Evolutionary conservation across 768 basidiomycete species (phyloP).

Genomic region (Kwoniella newhampshirensis): DNA sequence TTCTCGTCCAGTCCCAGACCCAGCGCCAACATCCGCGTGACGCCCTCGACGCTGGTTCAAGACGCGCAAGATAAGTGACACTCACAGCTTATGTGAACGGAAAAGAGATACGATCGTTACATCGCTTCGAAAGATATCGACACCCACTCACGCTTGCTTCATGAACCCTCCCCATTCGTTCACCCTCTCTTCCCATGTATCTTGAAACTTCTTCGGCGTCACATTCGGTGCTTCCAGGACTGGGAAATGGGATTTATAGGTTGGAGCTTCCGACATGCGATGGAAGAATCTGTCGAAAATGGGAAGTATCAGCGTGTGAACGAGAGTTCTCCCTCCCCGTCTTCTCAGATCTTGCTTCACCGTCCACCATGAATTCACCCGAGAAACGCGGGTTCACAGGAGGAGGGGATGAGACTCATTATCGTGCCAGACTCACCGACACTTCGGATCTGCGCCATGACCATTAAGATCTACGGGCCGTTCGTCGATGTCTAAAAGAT

Average conservation of each 20-base stretch:
- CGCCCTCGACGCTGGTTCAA: conserved; percentile 71
- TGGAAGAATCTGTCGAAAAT: conserved; percentile 51
- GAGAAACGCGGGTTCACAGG: background rate
- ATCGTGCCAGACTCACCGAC: conserved; percentile 63
- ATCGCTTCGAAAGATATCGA: too few relatives aligned
- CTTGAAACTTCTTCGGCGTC: conserved; percentile 65
- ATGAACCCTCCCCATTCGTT: conserved; percentile 83
- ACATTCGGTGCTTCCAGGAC: conserved; percentile 78
- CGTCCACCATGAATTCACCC: too few relatives aligned
- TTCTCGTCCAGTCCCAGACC: conserved; percentile 72
- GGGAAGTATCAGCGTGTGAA: too few relatives aligned
- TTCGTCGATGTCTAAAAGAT: conserved; percentile 70
- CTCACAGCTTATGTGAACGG: too few relatives aligned
- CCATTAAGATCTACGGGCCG: conserved; percentile 69
- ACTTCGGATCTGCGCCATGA: conserved; percentile 82
- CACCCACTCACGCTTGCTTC: conserved; percentile 83
- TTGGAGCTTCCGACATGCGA: conserved; percentile 59
- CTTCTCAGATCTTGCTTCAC: too few relatives aligned
- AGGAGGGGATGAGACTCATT: conserved; percentile 9
- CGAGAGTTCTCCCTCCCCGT: too few relatives aligned
- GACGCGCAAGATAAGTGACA: too few relatives aligned
- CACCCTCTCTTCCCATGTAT: conserved; percentile 71
- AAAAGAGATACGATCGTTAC: too few relatives aligned
- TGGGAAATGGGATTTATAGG: conserved; percentile 76
- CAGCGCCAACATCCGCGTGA: conserved; percentile 83